Percentiles rank a stretch among this genome's conserved stretches.
phyloP scores from a whole-genome alignment of 108 stramenopile genomes.

The Mediolabrus comicus region DNA sequence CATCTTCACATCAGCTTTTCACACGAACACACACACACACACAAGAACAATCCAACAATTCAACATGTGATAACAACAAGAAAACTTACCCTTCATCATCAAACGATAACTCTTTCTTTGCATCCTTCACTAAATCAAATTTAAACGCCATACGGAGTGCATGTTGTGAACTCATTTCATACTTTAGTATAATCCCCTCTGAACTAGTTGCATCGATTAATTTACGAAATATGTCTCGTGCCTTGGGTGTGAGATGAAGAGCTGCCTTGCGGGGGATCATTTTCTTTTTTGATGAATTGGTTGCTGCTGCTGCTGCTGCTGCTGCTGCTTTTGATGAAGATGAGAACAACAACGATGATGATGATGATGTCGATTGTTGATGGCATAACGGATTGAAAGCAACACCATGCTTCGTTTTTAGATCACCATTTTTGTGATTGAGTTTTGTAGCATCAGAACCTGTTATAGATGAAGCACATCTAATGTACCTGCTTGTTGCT shows the following conservation, averaged over 20 bases:
- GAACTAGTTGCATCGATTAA: conserved; percentile 44
- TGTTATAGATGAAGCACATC: no score
- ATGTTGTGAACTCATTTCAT: conserved; percentile 64
- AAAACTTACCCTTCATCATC: conserved; percentile 70
- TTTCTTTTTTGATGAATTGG: conserved; percentile 13
- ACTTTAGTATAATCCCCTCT: conserved; percentile 66
- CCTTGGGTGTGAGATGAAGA: conserved; percentile 61
- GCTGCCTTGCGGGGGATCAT: conserved; percentile 74
- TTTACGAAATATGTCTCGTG: conserved; percentile 57
- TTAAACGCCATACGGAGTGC: conserved; percentile 83
- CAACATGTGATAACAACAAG: neutral
- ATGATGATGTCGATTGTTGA: no score
- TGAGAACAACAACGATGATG: no score
- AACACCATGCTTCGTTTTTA: no score
- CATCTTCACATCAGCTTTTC: neutral
- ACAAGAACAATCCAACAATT: conserved; percentile 1
- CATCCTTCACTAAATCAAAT: conserved; percentile 70
- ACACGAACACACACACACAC: neutral
- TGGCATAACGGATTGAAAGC: no score
- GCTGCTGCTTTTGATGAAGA: no score
- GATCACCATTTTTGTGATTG: no score
- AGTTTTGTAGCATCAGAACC: no score
- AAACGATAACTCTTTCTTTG: conserved; percentile 35
- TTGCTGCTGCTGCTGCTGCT: neutral
- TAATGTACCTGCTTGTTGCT: no score